phyloP scores from a whole-genome alignment of 2,329 filamentous ascomycete species.

The Ascochyta lentis region DNA sequence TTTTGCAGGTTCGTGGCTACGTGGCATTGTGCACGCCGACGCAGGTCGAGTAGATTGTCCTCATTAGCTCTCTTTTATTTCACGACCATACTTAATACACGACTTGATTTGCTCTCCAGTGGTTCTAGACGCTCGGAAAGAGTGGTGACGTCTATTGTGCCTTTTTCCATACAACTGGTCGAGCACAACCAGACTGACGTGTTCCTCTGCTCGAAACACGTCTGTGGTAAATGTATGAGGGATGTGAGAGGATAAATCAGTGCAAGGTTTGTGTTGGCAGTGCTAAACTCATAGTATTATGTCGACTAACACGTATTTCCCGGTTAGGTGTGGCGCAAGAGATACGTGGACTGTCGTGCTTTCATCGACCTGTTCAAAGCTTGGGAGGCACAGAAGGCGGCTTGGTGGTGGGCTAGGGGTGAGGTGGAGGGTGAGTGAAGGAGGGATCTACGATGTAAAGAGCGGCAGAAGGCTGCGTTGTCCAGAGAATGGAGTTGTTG shows the following conservation, averaged over 20 bases:
- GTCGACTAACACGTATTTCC: too few species aligned
- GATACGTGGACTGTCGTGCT: too few species aligned
- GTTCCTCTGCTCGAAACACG: not conserved
- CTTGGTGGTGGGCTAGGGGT: not conserved
- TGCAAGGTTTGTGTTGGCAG: too few species aligned
- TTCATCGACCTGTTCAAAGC: too few species aligned
- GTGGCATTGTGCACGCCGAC: not conserved
- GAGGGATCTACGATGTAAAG: not conserved
- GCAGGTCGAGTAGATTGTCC: not conserved
- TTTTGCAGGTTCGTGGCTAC: not conserved
- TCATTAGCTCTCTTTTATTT: not conserved
- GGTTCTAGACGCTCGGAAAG: too few species aligned
- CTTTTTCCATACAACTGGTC: not conserved
- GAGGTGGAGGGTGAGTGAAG: not conserved
- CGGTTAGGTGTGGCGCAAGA: too few species aligned
- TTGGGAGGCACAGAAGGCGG: not conserved
- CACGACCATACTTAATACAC: constrained; percentile 5
- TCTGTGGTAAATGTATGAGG: too few species aligned
- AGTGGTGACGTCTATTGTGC: too few species aligned
- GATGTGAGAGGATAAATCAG: too few species aligned
- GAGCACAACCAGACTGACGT: not conserved
- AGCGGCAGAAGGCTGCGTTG: not conserved
- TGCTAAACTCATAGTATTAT: too few species aligned
- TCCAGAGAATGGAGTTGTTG: not conserved
- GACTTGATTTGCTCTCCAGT: not conserved